Evolutionary conservation across 192 early-diverging fungal genomes (phyloP).

Genomic region (Jimgerdemannia lactiflua): DNA sequence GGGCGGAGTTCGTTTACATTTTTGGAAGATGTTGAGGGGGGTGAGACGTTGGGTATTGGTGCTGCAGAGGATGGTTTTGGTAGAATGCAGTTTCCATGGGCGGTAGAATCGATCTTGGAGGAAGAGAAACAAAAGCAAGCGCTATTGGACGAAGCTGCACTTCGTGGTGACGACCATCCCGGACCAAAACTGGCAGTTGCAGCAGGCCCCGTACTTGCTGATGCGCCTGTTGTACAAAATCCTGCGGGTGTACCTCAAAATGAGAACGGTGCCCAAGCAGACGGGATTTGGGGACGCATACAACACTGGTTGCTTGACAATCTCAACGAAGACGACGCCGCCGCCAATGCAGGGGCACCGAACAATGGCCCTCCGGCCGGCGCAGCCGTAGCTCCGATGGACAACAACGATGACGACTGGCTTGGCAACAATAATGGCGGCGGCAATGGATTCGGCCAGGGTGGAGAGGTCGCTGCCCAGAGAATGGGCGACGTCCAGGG

Average conservation of each 20-base stretch:
- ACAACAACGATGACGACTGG: neutral
- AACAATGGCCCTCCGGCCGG: neutral
- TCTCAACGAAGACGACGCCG: neutral
- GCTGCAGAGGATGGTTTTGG: neutral
- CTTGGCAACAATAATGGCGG: neutral
- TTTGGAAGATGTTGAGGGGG: neutral
- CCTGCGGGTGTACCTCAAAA: neutral
- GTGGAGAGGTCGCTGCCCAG: neutral
- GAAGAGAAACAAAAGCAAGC: neutral
- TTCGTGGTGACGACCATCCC: no score
- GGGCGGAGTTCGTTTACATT: neutral
- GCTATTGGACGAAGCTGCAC: neutral
- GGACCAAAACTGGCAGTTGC: neutral
- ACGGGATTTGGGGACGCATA: neutral
- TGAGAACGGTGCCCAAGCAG: neutral
- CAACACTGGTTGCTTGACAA: neutral
- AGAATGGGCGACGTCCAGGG: neutral
- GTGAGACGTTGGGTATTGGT: neutral
- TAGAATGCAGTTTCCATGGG: no score
- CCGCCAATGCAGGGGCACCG: neutral
- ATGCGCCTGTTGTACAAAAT: neutral
- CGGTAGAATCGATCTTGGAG: neutral
- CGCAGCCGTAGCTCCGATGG: neutral
- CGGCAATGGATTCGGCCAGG: neutral
- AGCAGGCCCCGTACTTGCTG: neutral